A percentile compares a stretch with the other conserved stretches of the same genome.
Evolutionary conservation across 306 rosid genomes (phyloP).

Genomic region (Begonia loranthoides): DNA sequence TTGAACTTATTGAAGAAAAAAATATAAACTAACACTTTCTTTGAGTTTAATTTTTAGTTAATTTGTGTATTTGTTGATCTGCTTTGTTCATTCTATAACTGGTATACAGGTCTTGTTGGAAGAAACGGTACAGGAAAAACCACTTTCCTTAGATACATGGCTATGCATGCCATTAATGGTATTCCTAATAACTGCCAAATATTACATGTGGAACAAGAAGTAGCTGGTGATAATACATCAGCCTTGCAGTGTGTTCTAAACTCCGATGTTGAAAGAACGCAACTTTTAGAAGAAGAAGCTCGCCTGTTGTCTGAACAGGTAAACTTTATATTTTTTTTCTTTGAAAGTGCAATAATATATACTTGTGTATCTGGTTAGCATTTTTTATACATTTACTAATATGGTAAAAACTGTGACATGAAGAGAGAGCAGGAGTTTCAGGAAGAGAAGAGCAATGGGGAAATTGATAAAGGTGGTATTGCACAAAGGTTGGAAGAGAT

Average conservation of each 20-base stretch:
- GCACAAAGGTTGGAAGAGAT: slow-evolving; percentile 72
- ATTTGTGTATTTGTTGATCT: background rate
- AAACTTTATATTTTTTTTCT: background rate
- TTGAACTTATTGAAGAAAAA: too few relatives aligned
- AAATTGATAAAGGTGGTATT: slow-evolving; percentile 34
- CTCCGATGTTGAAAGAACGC: slow-evolving; percentile 75
- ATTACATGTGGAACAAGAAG: slow-evolving; percentile 98
- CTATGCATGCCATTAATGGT: slow-evolving; percentile 95
- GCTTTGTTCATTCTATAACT: background rate
- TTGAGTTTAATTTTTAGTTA: too few relatives aligned
- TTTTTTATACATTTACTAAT: slow-evolving; percentile 3
- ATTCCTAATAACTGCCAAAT: slow-evolving; percentile 87
- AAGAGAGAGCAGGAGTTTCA: slow-evolving; percentile 65
- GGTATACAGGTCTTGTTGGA: slow-evolving; percentile 70
- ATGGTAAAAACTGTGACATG: slow-evolving; percentile 10
- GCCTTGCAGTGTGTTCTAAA: slow-evolving; percentile 97
- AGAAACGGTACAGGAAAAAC: slow-evolving; percentile 98
- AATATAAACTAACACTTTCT: too few relatives aligned
- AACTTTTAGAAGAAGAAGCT: slow-evolving; percentile 73
- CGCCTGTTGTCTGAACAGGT: slow-evolving; percentile 66
- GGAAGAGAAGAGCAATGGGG: slow-evolving; percentile 37
- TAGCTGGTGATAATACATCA: slow-evolving; percentile 60
- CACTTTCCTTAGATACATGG: slow-evolving; percentile 94
- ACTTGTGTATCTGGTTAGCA: background rate
- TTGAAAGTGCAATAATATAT: background rate